Base-by-base conservation (phyloP, 2,329 filamentous ascomycete species). In the Plenodomus tracheiphilus region DNA sequence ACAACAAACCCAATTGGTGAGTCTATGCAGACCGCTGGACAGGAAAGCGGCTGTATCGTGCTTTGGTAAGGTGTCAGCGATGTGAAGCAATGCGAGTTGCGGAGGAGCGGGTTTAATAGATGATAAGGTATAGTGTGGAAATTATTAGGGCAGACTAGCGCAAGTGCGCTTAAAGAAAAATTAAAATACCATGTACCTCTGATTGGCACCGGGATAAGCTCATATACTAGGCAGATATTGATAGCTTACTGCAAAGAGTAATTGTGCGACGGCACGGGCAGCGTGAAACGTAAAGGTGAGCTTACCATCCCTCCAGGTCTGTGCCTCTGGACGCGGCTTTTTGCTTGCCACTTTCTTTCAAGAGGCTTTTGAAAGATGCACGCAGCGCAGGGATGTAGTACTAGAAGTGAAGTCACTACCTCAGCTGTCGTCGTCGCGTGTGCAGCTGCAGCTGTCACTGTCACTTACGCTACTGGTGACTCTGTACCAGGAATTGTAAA, bases 271-370 rank as follows among this genome's bases (percentile, higher is more conserved):
- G 54, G 58, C 36, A 48, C 49, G 51, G 52, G 51, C 53, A 54
- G 54, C 49, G 55, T n/a, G 39, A 28, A 32, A 41, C 39, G 19
- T 52, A 47, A 47, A 51, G 51, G 48, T 54, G 57, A 49, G 68
- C 71, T 70, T 68, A 73, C 71, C 70, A 74, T 64, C 63, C 68
- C 54, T 66, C 59, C 53, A 74, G 58, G 43, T 64, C 61, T 39
- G 64, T 70, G 41, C 57, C 62, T 21, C 56, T 53, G 17, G 57
- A 57, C 38, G 69, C 68, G 21, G 61, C 50, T 47, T 65, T 69
- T 44, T 54, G 56, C 46, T 58, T 68, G 42, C 59, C 66, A 42
- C 54, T 48, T 43, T 42, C 43, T 36, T 45, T 54, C 41, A 73
- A 56, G 28, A 62, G 58, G 40, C 56, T 61, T 37, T 52, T 63